Conservation (phyloP, 2,329 filamentous ascomycete genomes). For the Xylaria sp. region DNA sequence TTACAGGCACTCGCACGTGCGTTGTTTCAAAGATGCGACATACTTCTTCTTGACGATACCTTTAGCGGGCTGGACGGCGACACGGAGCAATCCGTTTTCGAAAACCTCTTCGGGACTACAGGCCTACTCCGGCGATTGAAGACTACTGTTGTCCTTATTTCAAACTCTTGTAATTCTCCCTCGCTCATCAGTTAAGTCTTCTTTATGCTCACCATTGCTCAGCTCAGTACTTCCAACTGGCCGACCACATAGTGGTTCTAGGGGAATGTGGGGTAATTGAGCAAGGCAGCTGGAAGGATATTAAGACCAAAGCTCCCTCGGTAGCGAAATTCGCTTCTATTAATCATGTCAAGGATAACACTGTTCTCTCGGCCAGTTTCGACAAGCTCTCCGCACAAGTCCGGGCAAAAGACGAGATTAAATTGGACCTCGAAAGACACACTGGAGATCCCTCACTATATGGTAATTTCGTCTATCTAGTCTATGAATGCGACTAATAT, state of each 20-base stretch:
- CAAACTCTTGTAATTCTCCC: conserved; percentile 46
- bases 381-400: conserved; percentile 29
- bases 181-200: not conserved
- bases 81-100: conserved; percentile 48
- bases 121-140: conserved; percentile 47
- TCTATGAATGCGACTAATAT: conserved; percentile 14
- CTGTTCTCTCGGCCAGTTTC: not conserved
- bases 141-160: conserved; percentile 51
- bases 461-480: conserved; percentile 40
- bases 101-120: conserved; percentile 47
- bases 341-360: conserved; percentile 19
- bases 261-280: conserved; percentile 51
- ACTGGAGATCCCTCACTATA: conserved; percentile 54
- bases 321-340: conserved; percentile 52
- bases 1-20: conserved; percentile 53
- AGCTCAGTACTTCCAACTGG: conserved; percentile 53
- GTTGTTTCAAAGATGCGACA: conserved; percentile 47
- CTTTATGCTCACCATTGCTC: not conserved
- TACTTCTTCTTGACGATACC: conserved; percentile 52
- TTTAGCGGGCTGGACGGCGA: conserved; percentile 53
- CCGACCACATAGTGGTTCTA: conserved; percentile 57
- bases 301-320: conserved; percentile 49
- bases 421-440: conserved; percentile 41
- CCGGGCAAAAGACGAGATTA: conserved; percentile 28
- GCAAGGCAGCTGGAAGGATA: conserved; percentile 54